Base-by-base conservation (phyloP, 2,329 filamentous ascomycete genomes). In the Xylaria sp. region DNA sequence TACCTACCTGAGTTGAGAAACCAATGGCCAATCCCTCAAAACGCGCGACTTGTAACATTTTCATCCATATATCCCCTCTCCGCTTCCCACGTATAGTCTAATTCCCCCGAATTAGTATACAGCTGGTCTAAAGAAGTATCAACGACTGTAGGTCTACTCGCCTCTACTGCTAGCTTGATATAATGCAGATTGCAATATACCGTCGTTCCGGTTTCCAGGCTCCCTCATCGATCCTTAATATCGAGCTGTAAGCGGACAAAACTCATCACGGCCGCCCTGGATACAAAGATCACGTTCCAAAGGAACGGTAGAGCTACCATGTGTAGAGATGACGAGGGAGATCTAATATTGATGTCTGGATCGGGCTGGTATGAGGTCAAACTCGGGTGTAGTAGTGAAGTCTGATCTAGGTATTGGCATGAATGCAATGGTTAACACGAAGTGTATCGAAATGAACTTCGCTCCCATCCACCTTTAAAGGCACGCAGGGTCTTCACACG, bases 61-160 rank as follows among this genome's bases (percentile, higher is more conserved):
- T 53, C 48, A 23, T 27, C 21, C 18, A 27, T 13, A 25, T 18
- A 32, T 10, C 27, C 16, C 44, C 27, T 51, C 23, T 32, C 54
- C 5, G 6, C 25, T 60, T 50, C 32, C n/a, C 40, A 12, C 6
- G 9, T 16, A 44, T 60, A 8, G 23, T 58, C 18, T 60, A 25
- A 44, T 9, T 16, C 48, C 44, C 35, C 32, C n/a, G 9, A 54
- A 47, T 65, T 32, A 51, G 53, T 42, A 21, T 37, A 9, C 21
- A 47, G 42, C 47, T 54, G 51, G 48, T 58, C 23, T 13, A 6
- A n/a, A 16, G 9, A 25, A 23, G 25, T 25, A 18, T 32, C n/a
- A 3, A 35, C 18, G 40, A 13, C 35, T 65, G 21, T 44, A 32
- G n/a, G n/a, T 6, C 12, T 55, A n/a, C 57, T 68, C 61, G 48